These are phyloP conservation scores for Aspergillus pseudonomiae DNA, from an alignment of 2,329 filamentous ascomycete species.

Conservation along the genomic window DNA sequence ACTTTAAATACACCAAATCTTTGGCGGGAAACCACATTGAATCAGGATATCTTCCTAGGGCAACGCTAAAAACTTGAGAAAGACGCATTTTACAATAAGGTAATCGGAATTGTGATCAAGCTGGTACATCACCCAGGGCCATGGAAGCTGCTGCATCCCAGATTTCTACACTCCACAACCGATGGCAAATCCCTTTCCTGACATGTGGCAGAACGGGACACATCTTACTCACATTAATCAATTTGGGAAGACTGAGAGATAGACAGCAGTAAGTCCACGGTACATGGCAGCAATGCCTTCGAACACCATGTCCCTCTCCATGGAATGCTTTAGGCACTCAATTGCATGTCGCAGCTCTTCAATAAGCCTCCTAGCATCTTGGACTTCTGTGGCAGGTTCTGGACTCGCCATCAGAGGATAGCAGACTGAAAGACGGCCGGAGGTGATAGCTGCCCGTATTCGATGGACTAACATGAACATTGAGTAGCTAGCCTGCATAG, in stretches of 20 bases:
- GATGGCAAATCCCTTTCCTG: not conserved
- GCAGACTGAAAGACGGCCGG: not conserved
- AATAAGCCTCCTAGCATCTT: not conserved
- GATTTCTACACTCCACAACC: not conserved
- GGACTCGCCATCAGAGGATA: not conserved
- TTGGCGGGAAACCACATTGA: not conserved
- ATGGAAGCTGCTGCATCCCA: not conserved
- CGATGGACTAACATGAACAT: not conserved
- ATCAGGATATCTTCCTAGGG: not conserved
- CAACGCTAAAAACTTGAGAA: not conserved
- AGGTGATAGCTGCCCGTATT: not conserved
- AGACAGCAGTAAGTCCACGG: not conserved
- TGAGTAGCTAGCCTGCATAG: not conserved
- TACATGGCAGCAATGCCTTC: constrained; percentile 1
- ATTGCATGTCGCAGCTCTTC: not conserved
- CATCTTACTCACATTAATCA: not conserved
- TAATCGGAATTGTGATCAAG: not conserved
- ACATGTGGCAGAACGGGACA: not conserved
- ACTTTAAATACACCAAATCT: not conserved
- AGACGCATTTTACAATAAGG: not conserved
- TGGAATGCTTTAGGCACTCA: not conserved
- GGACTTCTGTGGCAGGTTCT: not conserved
- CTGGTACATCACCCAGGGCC: not conserved
- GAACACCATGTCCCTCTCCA: not conserved
- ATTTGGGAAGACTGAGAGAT: not conserved